Evolutionary conservation across 1,284 basidiomycete species (phyloP).

Genomic region (Austroboletus niveus): DNA sequence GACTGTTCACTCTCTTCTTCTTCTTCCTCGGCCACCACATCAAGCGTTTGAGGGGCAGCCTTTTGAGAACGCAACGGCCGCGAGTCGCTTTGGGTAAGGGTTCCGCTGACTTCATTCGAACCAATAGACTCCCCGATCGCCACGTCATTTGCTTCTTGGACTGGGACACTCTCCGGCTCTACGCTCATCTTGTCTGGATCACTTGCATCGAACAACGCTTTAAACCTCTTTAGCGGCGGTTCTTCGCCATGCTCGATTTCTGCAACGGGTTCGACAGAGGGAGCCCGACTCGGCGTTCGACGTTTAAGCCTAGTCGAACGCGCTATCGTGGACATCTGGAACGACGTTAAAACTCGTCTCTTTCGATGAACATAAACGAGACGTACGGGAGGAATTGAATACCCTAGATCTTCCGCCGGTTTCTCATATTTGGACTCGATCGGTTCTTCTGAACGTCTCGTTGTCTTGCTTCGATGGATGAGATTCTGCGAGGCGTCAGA

Average conservation of each 20-base stretch:
- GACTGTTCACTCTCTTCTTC: slow-evolving; percentile 37
- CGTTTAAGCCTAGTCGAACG: slow-evolving; percentile 28
- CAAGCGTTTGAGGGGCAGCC: slow-evolving; percentile 28
- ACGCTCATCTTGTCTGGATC: slow-evolving; percentile 46
- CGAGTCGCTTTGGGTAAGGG: slow-evolving; percentile 38
- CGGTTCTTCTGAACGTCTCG: slow-evolving; percentile 7
- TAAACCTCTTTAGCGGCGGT: slow-evolving; percentile 66
- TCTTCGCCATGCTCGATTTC: slow-evolving; percentile 36
- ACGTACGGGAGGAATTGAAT: slow-evolving; percentile 26
- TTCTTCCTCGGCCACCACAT: slow-evolving; percentile 50
- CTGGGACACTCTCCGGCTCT: slow-evolving; percentile 6
- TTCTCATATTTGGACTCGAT: slow-evolving; percentile 11
- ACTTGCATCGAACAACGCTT: slow-evolving; percentile 65
- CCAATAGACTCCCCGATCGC: slow-evolving; percentile 9
- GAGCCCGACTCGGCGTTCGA: slow-evolving; percentile 17
- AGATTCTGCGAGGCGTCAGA: slow-evolving; percentile 16
- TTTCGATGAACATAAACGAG: neutral
- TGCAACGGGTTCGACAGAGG: slow-evolving; percentile 11
- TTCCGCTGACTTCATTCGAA: slow-evolving; percentile 18
- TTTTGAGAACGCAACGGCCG: slow-evolving; percentile 13
- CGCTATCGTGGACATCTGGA: slow-evolving; percentile 20
- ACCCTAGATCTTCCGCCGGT: slow-evolving; percentile 13
- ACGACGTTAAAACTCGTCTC: neutral
- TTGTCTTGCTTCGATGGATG: slow-evolving; percentile 17
- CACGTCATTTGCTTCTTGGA: slow-evolving; percentile 13